phyloP scores from a whole-genome alignment of 495 filamentous ascomycete species.

The Trichodelitschia bisporula region DNA sequence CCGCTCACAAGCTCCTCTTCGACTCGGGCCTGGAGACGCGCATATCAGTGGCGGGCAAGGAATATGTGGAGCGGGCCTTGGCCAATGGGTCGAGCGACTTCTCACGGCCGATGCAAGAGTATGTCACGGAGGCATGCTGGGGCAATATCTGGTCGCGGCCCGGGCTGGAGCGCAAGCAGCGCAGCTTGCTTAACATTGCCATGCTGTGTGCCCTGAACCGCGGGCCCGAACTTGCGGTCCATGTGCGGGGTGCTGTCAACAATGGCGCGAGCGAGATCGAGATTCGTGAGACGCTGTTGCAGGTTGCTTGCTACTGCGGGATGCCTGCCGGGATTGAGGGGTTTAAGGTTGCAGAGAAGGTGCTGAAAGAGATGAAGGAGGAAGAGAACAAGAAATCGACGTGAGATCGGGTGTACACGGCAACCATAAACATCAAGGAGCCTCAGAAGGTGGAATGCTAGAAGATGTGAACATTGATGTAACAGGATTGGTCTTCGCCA shows the following conservation, averaged over 20 bases:
- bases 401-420: no score
- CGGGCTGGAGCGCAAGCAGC: constrained; percentile 27
- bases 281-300: constrained; percentile 27
- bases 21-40: constrained; percentile 28
- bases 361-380: constrained; percentile 9
- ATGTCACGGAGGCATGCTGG: constrained; percentile 29
- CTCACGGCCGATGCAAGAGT: constrained; percentile 24
- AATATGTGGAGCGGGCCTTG: constrained; percentile 23
- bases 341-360: constrained; percentile 14
- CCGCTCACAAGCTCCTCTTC: constrained; percentile 26
- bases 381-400: no score
- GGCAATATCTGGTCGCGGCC: constrained; percentile 28
- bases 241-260: constrained; percentile 27
- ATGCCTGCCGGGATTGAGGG: constrained; percentile 31
- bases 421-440: no score
- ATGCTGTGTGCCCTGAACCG: constrained; percentile 29
- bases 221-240: constrained; percentile 24
- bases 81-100: constrained; percentile 22
- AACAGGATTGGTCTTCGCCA: no score
- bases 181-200: constrained; percentile 27
- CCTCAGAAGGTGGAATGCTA: no score
- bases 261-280: constrained; percentile 28
- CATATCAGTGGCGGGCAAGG: constrained; percentile 24
- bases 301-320: constrained; percentile 29
- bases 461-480: no score